Evolutionary conservation across 2,329 filamentous ascomycete genomes (phyloP).

Genomic region (Calonectria fujianensis): DNA sequence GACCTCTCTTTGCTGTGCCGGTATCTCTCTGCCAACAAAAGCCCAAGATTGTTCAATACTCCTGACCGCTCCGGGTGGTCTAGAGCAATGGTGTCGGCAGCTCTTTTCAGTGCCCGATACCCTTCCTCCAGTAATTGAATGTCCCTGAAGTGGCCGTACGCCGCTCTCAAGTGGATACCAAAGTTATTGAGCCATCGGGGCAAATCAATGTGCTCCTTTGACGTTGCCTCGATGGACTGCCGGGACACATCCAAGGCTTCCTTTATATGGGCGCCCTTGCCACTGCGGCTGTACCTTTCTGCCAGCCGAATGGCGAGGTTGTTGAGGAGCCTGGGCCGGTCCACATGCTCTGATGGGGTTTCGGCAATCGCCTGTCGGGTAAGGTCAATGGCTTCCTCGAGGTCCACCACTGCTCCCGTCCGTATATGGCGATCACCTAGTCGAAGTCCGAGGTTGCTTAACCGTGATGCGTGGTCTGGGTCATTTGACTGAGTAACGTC

Average conservation of each 20-base stretch:
- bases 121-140: background rate
- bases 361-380: background rate
- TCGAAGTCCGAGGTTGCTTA: constrained; percentile 4
- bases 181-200: constrained; percentile 22
- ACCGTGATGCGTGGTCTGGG: background rate
- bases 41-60: constrained; percentile 6
- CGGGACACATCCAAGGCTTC: background rate
- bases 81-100: background rate
- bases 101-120: background rate
- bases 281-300: background rate
- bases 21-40: constrained; percentile 8
- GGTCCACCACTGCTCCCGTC: background rate
- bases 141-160: background rate
- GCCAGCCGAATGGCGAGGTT: constrained; percentile 13
- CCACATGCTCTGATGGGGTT: background rate
- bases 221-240: constrained; percentile 2
- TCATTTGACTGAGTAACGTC: background rate
- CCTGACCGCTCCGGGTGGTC: background rate
- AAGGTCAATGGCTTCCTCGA: constrained; percentile 6
- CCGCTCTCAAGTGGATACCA: constrained; percentile 1
- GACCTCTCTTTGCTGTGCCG: background rate
- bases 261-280: background rate
- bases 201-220: background rate
- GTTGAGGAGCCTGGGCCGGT: constrained; percentile 2
- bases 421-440: background rate